Percentiles rank a stretch among this genome's conserved stretches.
Conservation (phyloP, 305 asterid genomes). For the Striga hermonthica region DNA sequence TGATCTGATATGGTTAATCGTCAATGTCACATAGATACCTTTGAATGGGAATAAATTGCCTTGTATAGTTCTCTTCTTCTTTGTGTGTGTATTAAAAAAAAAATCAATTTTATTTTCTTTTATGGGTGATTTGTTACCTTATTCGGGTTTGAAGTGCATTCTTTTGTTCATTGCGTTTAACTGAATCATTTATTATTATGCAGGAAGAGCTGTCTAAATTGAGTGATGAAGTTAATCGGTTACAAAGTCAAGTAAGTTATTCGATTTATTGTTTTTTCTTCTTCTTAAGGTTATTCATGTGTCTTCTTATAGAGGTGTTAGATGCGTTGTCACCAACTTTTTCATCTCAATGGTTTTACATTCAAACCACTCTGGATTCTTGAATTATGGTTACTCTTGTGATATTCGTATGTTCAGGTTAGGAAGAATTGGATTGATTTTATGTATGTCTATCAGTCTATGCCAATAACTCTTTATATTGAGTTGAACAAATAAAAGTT, state of each 20-base stretch:
- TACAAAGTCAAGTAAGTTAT: conserved; percentile 54
- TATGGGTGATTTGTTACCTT: not conserved
- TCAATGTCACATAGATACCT: not conserved
- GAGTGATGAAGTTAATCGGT: conserved; percentile 51
- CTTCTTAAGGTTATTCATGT: not conserved
- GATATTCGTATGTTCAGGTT: not conserved
- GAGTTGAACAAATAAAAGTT: no score
- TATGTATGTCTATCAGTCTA: not conserved
- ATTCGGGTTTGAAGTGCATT: conserved; percentile 24
- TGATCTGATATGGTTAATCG: not conserved
- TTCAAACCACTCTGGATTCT: no score
- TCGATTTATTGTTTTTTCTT: conserved; percentile 24
- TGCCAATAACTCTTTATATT: not conserved
- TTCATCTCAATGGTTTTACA: not conserved
- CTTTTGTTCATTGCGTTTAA: conserved; percentile 24
- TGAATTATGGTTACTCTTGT: no score
- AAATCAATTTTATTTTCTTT: no score
- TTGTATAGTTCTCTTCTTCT: not conserved
- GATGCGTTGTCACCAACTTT: not conserved
- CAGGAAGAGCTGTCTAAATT: conserved; percentile 83
- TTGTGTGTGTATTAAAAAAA: no score
- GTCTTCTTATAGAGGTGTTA: conserved; percentile 12
- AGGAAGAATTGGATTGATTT: not conserved
- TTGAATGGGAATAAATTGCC: not conserved
- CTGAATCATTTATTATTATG: conserved; percentile 31